These are phyloP conservation scores for Colletotrichum endophyticum DNA, from an alignment of 2,329 filamentous ascomycete genomes.

Conservation along the genomic window DNA sequence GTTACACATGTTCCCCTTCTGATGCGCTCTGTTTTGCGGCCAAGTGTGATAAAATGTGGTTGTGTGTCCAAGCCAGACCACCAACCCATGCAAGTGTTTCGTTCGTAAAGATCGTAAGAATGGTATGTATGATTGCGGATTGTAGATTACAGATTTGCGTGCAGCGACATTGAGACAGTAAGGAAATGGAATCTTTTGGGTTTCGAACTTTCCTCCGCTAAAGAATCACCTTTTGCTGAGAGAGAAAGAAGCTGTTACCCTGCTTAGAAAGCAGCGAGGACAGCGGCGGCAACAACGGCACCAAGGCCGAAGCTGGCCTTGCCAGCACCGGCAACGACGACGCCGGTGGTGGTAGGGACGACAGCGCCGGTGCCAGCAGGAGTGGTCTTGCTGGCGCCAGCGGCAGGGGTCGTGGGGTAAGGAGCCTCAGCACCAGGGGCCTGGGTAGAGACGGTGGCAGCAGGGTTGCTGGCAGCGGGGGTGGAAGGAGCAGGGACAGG, in stretches of 20 bases:
- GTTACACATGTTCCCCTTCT: background rate
- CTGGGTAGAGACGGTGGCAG: conserved; percentile 23
- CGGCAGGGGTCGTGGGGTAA: conserved; percentile 26
- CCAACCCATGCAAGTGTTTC: conserved; percentile 28
- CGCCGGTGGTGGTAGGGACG: conserved; percentile 35
- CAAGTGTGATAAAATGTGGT: background rate
- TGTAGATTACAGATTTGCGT: conserved; percentile 21
- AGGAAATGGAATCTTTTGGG: conserved; percentile 24
- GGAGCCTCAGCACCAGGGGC: conserved; percentile 23
- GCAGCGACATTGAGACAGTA: conserved; percentile 23
- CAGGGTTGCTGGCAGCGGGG: conserved; percentile 24
- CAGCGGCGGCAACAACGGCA: conserved; percentile 48
- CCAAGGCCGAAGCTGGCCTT: conserved; percentile 49
- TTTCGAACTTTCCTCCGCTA: conserved; percentile 15
- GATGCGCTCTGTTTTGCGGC: conserved; percentile 5
- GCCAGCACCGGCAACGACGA: conserved; percentile 42
- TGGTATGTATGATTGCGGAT: conserved; percentile 34
- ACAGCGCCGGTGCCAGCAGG: conserved; percentile 37
- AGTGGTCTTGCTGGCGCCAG: conserved; percentile 26
- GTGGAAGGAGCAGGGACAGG: conserved; percentile 45
- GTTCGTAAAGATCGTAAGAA: conserved; percentile 66
- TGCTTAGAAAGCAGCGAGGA: conserved; percentile 37
- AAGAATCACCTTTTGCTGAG: background rate
- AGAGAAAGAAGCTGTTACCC: background rate
- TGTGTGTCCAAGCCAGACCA: conserved; percentile 8